These are phyloP conservation scores for Yamadazyma scolyti DNA, from an alignment of 805 yeast genomes.

Conservation along the genomic window DNA sequence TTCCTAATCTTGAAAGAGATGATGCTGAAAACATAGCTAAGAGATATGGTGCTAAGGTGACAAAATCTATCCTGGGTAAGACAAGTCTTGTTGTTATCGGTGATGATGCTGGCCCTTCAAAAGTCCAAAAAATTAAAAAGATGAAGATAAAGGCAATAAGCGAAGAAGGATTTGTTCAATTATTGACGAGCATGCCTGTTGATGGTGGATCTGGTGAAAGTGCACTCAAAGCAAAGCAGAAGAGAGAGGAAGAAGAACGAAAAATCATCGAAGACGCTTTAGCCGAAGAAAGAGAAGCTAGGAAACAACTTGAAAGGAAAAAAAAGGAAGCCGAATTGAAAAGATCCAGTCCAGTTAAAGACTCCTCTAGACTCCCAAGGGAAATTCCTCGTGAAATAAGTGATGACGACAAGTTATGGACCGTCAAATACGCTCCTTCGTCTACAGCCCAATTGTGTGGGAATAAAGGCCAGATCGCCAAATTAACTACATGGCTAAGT, in stretches of 20 bases:
- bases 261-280: slow-evolving; percentile 48
- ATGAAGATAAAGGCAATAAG: slow-evolving; percentile 75
- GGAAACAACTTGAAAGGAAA: slow-evolving; percentile 31
- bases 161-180: slow-evolving; percentile 79
- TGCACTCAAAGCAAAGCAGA: slow-evolving; percentile 70
- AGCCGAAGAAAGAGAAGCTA: slow-evolving; percentile 42
- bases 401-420: slow-evolving; percentile 77
- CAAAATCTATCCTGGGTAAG: slow-evolving; percentile 77
- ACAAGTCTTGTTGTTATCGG: slow-evolving; percentile 91
- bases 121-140: slow-evolving; percentile 73
- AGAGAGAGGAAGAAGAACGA: slow-evolving; percentile 65
- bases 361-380: slow-evolving; percentile 11
- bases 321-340: slow-evolving; percentile 6
- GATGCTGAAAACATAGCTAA: slow-evolving; percentile 75
- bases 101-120: slow-evolving; percentile 95
- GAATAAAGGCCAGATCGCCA: slow-evolving; percentile 69
- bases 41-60: slow-evolving; percentile 87
- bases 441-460: slow-evolving; percentile 81
- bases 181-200: slow-evolving; percentile 77
- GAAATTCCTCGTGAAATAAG: slow-evolving; percentile 32
- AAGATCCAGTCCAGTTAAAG: not conserved
- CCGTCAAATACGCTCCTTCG: slow-evolving; percentile 87
- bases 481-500: slow-evolving; percentile 68
- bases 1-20: slow-evolving; percentile 76
- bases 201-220: slow-evolving; percentile 85